phyloP scores from a whole-genome alignment of 257 asterid species.

The Lavandula angustifolia region DNA sequence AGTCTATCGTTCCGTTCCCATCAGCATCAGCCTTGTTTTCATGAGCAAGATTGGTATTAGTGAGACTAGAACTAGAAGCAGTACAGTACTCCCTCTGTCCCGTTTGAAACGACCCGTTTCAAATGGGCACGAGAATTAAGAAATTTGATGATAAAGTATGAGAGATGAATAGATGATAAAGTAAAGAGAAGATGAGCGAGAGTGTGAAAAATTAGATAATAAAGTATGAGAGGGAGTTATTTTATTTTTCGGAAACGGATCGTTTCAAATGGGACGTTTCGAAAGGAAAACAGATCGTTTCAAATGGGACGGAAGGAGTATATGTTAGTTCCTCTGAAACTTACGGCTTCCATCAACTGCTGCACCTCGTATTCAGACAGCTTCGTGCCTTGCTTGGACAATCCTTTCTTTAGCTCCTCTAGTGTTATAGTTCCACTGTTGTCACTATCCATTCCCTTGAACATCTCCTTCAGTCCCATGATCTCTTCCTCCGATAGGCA shows the following conservation, averaged over 20 bases:
- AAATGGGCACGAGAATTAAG: too few species aligned
- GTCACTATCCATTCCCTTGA: conserved; percentile 65
- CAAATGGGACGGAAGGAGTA: too few species aligned
- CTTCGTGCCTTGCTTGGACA: conserved; percentile 63
- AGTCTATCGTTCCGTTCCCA: conserved; percentile 63
- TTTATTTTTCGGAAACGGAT: too few species aligned
- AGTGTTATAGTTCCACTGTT: conserved; percentile 70
- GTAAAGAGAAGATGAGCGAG: too few species aligned
- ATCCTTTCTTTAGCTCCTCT: conserved; percentile 63
- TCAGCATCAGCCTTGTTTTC: conserved; percentile 56
- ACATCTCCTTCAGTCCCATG: conserved; percentile 54
- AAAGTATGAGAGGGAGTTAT: too few species aligned
- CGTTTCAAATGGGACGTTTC: too few species aligned
- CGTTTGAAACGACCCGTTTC: too few species aligned
- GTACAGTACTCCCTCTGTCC: too few species aligned
- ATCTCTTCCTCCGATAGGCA: conserved; percentile 51
- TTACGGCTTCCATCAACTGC: conserved; percentile 67
- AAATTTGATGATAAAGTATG: too few species aligned
- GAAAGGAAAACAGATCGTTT: too few species aligned
- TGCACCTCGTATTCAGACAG: conserved; percentile 62
- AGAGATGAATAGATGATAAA: too few species aligned
- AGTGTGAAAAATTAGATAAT: too few species aligned
- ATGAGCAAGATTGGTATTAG: neutral
- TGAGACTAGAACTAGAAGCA: neutral
- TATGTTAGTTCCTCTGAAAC: conserved; percentile 6